Conservation (phyloP, 805 yeast species). For the Hanseniaspora meyeri region DNA sequence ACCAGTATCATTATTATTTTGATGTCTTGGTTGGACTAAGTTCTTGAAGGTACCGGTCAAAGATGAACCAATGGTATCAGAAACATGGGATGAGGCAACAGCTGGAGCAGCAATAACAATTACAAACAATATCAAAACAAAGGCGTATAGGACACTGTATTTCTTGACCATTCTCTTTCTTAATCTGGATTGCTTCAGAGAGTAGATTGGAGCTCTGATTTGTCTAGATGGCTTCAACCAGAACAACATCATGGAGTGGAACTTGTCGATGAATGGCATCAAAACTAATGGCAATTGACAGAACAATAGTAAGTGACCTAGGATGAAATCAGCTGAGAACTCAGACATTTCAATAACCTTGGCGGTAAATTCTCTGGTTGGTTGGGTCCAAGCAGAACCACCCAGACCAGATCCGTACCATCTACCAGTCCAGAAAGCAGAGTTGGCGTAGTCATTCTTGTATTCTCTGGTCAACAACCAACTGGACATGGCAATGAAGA, state of each 20-base stretch:
- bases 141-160: slow-evolving; percentile 71
- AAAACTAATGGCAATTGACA: slow-evolving; percentile 76
- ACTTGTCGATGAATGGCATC: slow-evolving; percentile 82
- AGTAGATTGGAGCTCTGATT: slow-evolving; percentile 95
- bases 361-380: slow-evolving; percentile 87
- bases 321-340: slow-evolving; percentile 90
- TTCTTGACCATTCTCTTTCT: slow-evolving; percentile 96
- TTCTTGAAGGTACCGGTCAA: slow-evolving; percentile 42
- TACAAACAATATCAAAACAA: slow-evolving; percentile 55
- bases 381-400: slow-evolving; percentile 88
- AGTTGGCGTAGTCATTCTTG: slow-evolving; percentile 86
- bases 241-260: slow-evolving; percentile 97
- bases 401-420: slow-evolving; percentile 96
- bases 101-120: slow-evolving; percentile 86
- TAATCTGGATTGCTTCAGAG: slow-evolving; percentile 88
- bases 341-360: slow-evolving; percentile 88
- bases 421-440: slow-evolving; percentile 99
- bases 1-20: slow-evolving; percentile 76
- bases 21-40: slow-evolving; percentile 80
- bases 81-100: slow-evolving; percentile 50
- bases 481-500: slow-evolving; percentile 74
- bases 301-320: slow-evolving; percentile 83
- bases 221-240: slow-evolving; percentile 97
- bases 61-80: slow-evolving; percentile 24
- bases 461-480: slow-evolving; percentile 83